Evolutionary conservation across 2,329 filamentous ascomycete genomes (phyloP), one percentile per base, ranked within the genome.

Genomic region (Ophiocordyceps camponoti-leonardi): DNA sequence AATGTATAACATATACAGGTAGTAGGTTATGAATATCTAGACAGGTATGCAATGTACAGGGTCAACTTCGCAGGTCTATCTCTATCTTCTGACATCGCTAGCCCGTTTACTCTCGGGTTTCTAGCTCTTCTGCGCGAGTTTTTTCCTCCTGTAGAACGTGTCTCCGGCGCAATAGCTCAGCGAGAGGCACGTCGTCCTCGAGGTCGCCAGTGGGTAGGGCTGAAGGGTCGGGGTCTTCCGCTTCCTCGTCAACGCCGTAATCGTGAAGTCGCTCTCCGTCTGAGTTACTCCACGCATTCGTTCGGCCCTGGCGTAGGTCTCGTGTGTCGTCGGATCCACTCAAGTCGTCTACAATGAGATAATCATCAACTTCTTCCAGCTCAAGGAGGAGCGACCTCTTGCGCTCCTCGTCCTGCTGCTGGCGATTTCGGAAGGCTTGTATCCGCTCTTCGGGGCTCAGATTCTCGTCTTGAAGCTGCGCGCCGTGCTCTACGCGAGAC

Each of bases 221-320:
- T 10, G 49, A 49, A 12, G 45, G 47, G 16, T 50, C 51, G 12
- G 47, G 47, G 23, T 55, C 56, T 47, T 86, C 81, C 0, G 72
- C 73, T 14, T 84, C 81, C 54, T 86, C 82, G 52, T 90, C 85
- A 0, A 92, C 83, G 2, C 85, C 85, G 55, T 80, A 92, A 54
- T 92, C 85, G 40, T 73, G 69, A 44, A 92, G 62, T 31, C 77
- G 68, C 56, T 90, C 83, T 1, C 84, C 85, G 45, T 90, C 83
- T 0, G 75, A 70, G 52, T 88, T 90, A 0, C 71, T 76, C 84
- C 84, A 92, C 6, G 66, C 72, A 40, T 71, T 70, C 54, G 52
- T 51, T 3, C 52, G 52, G 51, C 51, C 45, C 12, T 54, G 55
- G 3, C 56, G 53, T 2, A 48, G 52, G 12, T 51, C 43, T 16